Conservation (phyloP, 768 basidiomycete species). For the Boletus rufocinnamomeus region DNA sequence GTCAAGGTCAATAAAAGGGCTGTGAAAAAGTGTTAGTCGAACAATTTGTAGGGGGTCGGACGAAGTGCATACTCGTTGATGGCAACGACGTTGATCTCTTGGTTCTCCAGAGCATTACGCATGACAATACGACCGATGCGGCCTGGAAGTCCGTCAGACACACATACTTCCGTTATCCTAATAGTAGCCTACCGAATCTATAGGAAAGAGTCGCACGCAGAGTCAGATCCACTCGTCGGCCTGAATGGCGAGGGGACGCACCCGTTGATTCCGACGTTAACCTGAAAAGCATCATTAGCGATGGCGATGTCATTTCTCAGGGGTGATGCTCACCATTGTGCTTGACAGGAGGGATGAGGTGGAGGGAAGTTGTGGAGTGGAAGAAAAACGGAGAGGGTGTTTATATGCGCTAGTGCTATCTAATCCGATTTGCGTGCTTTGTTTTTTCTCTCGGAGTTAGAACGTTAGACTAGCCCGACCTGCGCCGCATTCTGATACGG, state of each 20-base stretch:
- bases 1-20: constrained; percentile 94
- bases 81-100: constrained; percentile 83
- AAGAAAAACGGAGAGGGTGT: constrained; percentile 6
- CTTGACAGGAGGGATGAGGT: constrained; percentile 9
- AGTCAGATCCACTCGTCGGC: constrained; percentile 18
- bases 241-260: constrained; percentile 40
- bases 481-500: constrained; percentile 12
- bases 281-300: constrained; percentile 32
- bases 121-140: constrained; percentile 99
- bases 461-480: constrained; percentile 21
- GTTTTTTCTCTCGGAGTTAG: constrained; percentile 27
- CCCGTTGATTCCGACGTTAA: constrained; percentile 98
- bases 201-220: constrained; percentile 9
- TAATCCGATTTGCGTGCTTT: constrained; percentile 26
- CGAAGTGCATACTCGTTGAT: constrained; percentile 79
- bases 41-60: background rate
- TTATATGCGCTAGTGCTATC: constrained; percentile 31
- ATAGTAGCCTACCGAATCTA: constrained; percentile 66
- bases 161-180: background rate
- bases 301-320: background rate
- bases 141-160: constrained; percentile 47
- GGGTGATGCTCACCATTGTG: constrained; percentile 28
- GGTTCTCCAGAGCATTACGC: constrained; percentile 84
- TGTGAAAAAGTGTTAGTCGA: constrained; percentile 33
- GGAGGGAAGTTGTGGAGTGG: constrained; percentile 1